A percentile compares a stretch with the other conserved stretches of the same genome.
Conservation (phyloP, 2,329 filamentous ascomycete species). For the Penicillium freii region DNA sequence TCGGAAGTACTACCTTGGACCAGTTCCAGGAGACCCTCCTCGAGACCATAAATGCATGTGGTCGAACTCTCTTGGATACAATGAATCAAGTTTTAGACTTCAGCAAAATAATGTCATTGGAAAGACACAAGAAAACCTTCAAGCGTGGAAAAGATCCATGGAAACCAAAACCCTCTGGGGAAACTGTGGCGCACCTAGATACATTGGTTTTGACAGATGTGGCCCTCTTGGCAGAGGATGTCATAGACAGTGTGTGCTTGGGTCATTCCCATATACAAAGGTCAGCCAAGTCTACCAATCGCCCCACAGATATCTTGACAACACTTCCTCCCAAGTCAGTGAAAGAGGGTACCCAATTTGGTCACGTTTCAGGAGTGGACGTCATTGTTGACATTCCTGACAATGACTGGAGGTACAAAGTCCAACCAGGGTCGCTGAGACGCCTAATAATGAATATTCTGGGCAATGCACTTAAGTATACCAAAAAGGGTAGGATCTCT, state of each 20-base stretch:
- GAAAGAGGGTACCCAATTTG: background rate
- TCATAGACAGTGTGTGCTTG: conserved; percentile 26
- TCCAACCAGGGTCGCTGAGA: conserved; percentile 24
- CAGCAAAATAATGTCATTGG: conserved; percentile 30
- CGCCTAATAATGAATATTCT: conserved; percentile 35
- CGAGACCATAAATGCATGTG: conserved; percentile 50
- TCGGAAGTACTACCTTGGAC: conserved; percentile 44
- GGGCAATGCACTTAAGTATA: conserved; percentile 35
- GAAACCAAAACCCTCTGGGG: conserved; percentile 1
- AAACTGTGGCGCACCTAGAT: conserved; percentile 2
- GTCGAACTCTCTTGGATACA: conserved; percentile 51
- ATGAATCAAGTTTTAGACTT: conserved; percentile 36
- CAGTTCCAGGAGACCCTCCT: conserved; percentile 42
- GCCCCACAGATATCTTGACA: background rate
- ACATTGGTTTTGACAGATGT: conserved; percentile 19
- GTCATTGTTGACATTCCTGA: conserved; percentile 1
- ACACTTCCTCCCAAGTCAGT: background rate
- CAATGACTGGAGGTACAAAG: conserved; percentile 25
- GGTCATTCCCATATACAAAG: conserved; percentile 15
- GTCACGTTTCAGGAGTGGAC: background rate
- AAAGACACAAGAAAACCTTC: conserved; percentile 5
- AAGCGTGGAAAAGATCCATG: conserved; percentile 6
- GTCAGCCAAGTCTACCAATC: background rate
- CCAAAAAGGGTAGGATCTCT: conserved; percentile 24
- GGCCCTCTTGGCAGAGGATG: conserved; percentile 26